A percentile compares a stretch with the other conserved stretches of the same genome.
phyloP scores from a whole-genome alignment of 768 basidiomycete species.

The Tephrocybe sp. region DNA sequence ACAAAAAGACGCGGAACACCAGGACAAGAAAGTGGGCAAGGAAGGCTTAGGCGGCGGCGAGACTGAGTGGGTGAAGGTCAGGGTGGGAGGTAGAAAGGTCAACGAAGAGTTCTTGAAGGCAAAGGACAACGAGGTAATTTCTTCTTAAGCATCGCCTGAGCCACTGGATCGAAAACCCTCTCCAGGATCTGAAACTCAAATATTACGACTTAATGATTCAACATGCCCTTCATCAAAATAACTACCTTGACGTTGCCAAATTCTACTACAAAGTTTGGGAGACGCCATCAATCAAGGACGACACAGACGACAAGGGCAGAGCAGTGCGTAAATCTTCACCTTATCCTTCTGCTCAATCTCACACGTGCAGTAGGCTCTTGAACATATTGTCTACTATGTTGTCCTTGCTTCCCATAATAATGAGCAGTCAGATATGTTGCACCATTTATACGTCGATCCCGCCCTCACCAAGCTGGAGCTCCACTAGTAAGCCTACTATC shows the following conservation, averaged over 20 bases:
- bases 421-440: slow-evolving; percentile 96
- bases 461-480: slow-evolving; percentile 78
- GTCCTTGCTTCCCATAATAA: slow-evolving; percentile 94
- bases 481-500: slow-evolving; percentile 62
- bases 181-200: slow-evolving; percentile 90
- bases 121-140: slow-evolving; percentile 78
- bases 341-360: slow-evolving; percentile 4
- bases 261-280: slow-evolving; percentile 98
- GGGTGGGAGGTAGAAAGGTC: slow-evolving; percentile 90
- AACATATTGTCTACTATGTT: slow-evolving; percentile 93
- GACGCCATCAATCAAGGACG: slow-evolving; percentile 90
- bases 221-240: slow-evolving; percentile 79
- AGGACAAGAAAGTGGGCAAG: slow-evolving; percentile 56
- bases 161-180: slow-evolving; percentile 4
- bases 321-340: slow-evolving; percentile 43
- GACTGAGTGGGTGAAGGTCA: slow-evolving; percentile 90
- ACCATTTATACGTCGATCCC: slow-evolving; percentile 80
- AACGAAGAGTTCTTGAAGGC: slow-evolving; percentile 92
- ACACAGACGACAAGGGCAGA: slow-evolving; percentile 67
- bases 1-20: slow-evolving; percentile 70
- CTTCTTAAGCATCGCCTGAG: slow-evolving; percentile 7
- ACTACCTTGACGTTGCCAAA: slow-evolving; percentile 92
- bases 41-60: slow-evolving; percentile 71
- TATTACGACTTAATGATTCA: slow-evolving; percentile 98
- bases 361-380: slow-evolving; percentile 64